Base-by-base conservation (phyloP, 345 rosid species). In the Physaria fendleri region DNA sequence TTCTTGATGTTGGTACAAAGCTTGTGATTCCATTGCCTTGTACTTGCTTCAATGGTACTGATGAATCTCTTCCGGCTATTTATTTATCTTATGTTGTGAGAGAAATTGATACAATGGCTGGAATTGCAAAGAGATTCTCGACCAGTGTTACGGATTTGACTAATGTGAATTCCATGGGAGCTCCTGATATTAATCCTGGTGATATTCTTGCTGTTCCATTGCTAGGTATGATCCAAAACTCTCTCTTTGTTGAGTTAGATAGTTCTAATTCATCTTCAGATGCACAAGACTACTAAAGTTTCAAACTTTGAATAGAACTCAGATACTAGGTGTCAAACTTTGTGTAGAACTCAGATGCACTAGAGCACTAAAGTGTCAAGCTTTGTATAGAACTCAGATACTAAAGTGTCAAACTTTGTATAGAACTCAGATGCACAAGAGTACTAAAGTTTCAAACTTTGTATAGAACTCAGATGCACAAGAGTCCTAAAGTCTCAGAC, bases 141-240 rank as follows among this genome's bases (percentile, higher is more conserved):
- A 92, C 98, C 6, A 84, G 87, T 1, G 70, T 92, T 40, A 78
- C 93, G 7, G 98, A 92, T 73, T 85, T 92, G 79, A 92, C 84
- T 76, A 82, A 88, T 69, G 98, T 86, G 37, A 92, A 92, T 69
- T 95, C 95, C 21, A 85, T 88, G 95, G 98, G 98, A 63, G 82
- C 81, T 66, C 53, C 84, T 18, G 78, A 83, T 7, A 76, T 88
- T 33, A 77, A 65, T 43, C 80, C 76, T 5, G 93, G 90, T 6
- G 98, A 92, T 44, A 92, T 92, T 37, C 82, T 92, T 41, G 81
- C 95, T 22, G 95, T 88, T 22, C 93, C 98, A 12, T 73, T 92
- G 69, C 82, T 90, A 35, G 93, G 96, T 92, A 28, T 39, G 17
- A 23, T 30, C 15, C 43, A 29, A 35, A 48, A 7, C 52, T 38